Evolutionary conservation across 208 protist genomes (phyloP), one percentile per base, ranked within the genome.

Genomic region (Novymonas esmeraldas): DNA sequence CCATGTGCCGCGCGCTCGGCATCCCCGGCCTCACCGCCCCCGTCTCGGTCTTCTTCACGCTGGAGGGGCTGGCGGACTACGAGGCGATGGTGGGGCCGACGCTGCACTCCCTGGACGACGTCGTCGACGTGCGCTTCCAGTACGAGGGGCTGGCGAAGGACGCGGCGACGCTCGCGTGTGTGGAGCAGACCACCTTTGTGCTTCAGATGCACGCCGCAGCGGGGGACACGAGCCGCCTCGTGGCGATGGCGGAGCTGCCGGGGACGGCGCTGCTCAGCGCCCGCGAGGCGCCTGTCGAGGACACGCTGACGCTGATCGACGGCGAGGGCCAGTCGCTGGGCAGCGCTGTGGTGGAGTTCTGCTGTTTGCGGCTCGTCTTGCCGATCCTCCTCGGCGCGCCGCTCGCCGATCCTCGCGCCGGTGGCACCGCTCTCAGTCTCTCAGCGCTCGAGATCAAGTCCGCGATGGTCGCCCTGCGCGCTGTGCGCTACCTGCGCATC

Each of bases 1-100:
- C 62, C 29, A 73, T 87, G 54, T 46, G 73, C 26, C 65, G 70
- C 31, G 66, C 76, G 20, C 34, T 89, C 31, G 82, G 75, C 62
- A 61, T 87, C 20, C 55, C 63, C 39, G 44, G 75, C 42, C 51
- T 78, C 18, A 22, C 55, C 6, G 57, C 63, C 6, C 78, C 87
- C 18, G 76, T 84, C 11, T 74, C 75, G 11, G 31, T 91, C 46
- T 94, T 94, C 52, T 84, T 94, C 60, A 78, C 87, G 16, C 55
- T 94, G 22, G 90, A 93, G 61, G 90, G 87, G 48, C 58, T 93
- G 9, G 72, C 73, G 6, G 80, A 80, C 24, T 90, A 90, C 63
- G 87, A 93, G 48, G 84, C 87, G 28, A 95, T 93, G 90, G 45
- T 95, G 18, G 88, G 84, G 16, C 85, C 85, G 4, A 78, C 81